Evolutionary conservation across 78 protist genomes (phyloP), one percentile per base, ranked within the genome.

Genomic region (Anaeramoeba flamelloides): DNA sequence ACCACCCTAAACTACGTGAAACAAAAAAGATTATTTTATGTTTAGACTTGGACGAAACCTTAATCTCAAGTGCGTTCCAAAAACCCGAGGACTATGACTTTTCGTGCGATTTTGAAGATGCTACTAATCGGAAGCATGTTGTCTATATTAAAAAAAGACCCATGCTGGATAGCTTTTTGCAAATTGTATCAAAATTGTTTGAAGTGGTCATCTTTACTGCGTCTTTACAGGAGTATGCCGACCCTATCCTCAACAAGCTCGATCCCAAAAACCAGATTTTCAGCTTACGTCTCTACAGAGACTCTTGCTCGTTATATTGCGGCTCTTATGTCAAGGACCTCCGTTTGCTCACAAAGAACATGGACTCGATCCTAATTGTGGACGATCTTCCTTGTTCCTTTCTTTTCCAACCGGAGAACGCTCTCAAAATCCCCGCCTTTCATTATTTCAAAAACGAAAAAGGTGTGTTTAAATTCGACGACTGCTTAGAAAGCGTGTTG

Each of bases 101-200:
- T n/a, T n/a, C n/a, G n/a, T n/a, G n/a, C n/a, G n/a, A n/a, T n/a
- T n/a, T n/a, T n/a, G n/a, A n/a, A n/a, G n/a, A n/a, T n/a, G n/a
- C n/a, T n/a, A n/a, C n/a, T n/a, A n/a, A n/a, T n/a, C n/a, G n/a
- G n/a, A n/a, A n/a, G n/a, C n/a, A n/a, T n/a, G n/a, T n/a, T n/a
- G n/a, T n/a, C n/a, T n/a, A n/a, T n/a, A n/a, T n/a, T n/a, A 22
- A 3, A 37, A 81, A 81, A 76, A n/a, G 84, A 1, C 84, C 84
- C 3, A 80, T 79, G 22, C 26, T 75, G 33, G 79, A 81, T 34
- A 69, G 33, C 1, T 75, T 81, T 53, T 76, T 81, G 2, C 76
- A 76, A 36, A 26, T 64, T 77, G 12, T 75, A 22, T 8, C 79
- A 1, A 75, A 38, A 40, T 39, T 22, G 38, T 81, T 64, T 41